Evolutionary conservation across 2,329 filamentous ascomycete species (phyloP).

Genomic region (Calycina herbarum): DNA sequence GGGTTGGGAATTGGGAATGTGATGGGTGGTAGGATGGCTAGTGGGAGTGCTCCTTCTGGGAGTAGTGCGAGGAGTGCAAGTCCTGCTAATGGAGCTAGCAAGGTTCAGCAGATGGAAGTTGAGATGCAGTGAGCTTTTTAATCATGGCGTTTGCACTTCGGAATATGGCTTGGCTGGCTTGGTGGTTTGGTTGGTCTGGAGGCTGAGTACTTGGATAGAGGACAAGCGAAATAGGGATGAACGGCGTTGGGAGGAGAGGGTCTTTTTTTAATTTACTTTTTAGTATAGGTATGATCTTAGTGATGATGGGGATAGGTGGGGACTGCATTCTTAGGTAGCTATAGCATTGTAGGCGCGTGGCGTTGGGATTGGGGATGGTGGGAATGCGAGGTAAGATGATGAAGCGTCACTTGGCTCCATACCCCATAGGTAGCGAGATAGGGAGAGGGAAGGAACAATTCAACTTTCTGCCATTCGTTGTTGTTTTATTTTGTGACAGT

Average conservation of each 20-base stretch:
- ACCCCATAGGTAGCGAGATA: not conserved
- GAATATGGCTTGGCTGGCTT: not conserved
- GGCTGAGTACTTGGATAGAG: not conserved
- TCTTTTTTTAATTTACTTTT: not conserved
- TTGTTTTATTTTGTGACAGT: not conserved
- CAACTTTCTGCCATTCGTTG: not conserved
- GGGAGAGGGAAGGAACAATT: not conserved
- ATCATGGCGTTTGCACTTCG: not conserved
- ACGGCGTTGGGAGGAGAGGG: not conserved
- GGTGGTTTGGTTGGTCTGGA: not conserved
- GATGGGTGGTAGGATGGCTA: constrained; percentile 25
- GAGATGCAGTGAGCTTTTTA: constrained; percentile 47
- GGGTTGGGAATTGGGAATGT: constrained; percentile 43
- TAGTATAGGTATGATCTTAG: not conserved
- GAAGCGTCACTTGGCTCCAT: not conserved
- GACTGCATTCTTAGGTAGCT: not conserved
- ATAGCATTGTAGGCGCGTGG: constrained; percentile 7
- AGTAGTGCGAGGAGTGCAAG: constrained; percentile 15
- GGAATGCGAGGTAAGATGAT: no score
- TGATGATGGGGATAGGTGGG: not conserved
- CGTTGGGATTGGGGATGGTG: not conserved
- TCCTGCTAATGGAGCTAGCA: constrained; percentile 24
- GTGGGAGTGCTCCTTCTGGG: constrained; percentile 6
- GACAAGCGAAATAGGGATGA: not conserved
- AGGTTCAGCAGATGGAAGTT: constrained; percentile 43